Evolutionary conservation across 1,284 basidiomycete genomes (phyloP).

Genomic region (Filobasidium uniguttulatum): DNA sequence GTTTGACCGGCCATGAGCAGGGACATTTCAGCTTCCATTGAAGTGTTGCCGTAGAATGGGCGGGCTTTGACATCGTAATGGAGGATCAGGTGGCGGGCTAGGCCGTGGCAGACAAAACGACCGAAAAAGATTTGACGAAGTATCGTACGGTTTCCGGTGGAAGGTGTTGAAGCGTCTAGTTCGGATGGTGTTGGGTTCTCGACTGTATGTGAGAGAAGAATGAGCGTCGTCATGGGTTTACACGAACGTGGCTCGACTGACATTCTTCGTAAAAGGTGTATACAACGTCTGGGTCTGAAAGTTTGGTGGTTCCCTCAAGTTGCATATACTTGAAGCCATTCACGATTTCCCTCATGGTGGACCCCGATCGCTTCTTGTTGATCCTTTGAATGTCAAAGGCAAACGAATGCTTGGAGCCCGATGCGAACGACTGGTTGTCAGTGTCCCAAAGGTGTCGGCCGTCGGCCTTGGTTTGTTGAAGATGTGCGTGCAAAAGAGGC

Average conservation of each 20-base stretch:
- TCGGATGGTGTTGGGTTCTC: slow-evolving; percentile 13
- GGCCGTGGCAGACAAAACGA: slow-evolving; percentile 59
- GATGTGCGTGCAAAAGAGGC: slow-evolving; percentile 52
- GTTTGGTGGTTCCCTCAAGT: slow-evolving; percentile 65
- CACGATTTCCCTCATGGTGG: slow-evolving; percentile 43
- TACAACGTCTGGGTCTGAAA: slow-evolving; percentile 66
- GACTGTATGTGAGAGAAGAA: slow-evolving; percentile 15
- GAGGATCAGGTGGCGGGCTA: slow-evolving; percentile 52
- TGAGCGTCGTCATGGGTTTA: neutral
- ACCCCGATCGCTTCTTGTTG: slow-evolving; percentile 6
- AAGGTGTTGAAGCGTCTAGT: slow-evolving; percentile 41
- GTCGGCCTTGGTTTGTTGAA: slow-evolving; percentile 32
- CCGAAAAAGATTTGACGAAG: slow-evolving; percentile 66
- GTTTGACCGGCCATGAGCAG: slow-evolving; percentile 93
- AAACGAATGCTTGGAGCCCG: slow-evolving; percentile 54
- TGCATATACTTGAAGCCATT: slow-evolving; percentile 76
- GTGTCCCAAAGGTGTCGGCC: slow-evolving; percentile 45
- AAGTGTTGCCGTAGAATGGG: slow-evolving; percentile 85
- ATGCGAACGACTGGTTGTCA: slow-evolving; percentile 48
- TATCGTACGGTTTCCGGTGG: slow-evolving; percentile 44
- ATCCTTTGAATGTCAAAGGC: slow-evolving; percentile 64
- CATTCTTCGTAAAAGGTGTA: slow-evolving; percentile 85
- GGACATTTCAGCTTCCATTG: slow-evolving; percentile 93
- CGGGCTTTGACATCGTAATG: slow-evolving; percentile 82
- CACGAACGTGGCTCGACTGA: slow-evolving; percentile 32